Evolutionary conservation across 2,329 filamentous ascomycete genomes (phyloP), one percentile per base, ranked within the genome.

Genomic region (Cercospora zeina): DNA sequence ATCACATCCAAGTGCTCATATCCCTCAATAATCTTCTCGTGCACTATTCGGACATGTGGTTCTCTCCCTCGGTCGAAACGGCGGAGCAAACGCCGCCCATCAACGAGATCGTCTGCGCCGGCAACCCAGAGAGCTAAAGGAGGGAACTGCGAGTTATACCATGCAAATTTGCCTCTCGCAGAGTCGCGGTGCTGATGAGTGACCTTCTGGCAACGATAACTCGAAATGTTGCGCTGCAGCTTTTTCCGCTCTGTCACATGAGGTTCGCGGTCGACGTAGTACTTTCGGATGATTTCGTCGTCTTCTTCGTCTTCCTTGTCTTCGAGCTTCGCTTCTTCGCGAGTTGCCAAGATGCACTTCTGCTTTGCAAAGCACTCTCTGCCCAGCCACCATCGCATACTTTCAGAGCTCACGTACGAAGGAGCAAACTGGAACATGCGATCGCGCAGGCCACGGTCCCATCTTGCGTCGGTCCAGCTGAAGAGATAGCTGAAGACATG

Each of bases 1-100:
- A 97, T 86, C 1, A 97, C 91, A 77, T 97, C 93, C 4, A 97
- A 82, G 76, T 97, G 93, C 77, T 97, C 93, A 74, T 96, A 96
- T 51, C 89, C 90, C 2, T 90, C 86, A 47, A 97, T 89, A 21
- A 96, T 80, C 73, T 91, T 96, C 65, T 84, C 84, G 76, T 96
- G 90, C 4, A 96, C 90, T 4, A 97, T 78, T 39, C 83, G 80
- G 8, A 96, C 91, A 71, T 91, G 82, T 1, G 93, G 93, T 75
- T 97, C 93, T 27, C 90, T 82, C 0, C 89, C 89, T 45, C 84
- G 83, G 69, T 89, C 83, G 66, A 97, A 89, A 1, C 93, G 83
- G 19, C 85, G 81, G 2, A 97, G 79, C 8, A 97, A 80, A 58
- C 87, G 85, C 16, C 82, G 77, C 0, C 93, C 93, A 74, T 97